Conservation (phyloP, 139 green algal genomes). For the Dunaliella primolecta region DNA sequence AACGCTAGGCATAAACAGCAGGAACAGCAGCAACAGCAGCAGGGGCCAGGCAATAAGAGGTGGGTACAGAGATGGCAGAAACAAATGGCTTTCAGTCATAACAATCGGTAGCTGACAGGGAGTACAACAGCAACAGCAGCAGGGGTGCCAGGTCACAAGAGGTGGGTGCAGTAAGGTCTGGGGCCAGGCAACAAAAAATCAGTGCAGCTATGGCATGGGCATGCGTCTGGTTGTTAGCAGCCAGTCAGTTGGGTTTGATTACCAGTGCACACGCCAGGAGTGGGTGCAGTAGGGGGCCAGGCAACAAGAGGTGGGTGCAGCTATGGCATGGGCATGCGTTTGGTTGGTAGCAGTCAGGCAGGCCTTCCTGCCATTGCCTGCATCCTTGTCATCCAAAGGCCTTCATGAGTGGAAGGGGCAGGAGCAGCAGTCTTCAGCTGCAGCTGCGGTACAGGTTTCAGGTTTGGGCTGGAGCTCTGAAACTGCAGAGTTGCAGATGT, state of each 20-base stretch:
- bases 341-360: neutral
- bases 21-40: conserved; percentile 30
- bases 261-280: neutral
- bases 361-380: too few relatives aligned
- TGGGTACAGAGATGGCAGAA: conserved; percentile 28
- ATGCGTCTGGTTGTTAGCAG: neutral
- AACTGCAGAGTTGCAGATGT: too few relatives aligned
- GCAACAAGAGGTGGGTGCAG: neutral
- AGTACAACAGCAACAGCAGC: neutral
- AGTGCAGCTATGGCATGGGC: neutral
- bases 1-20: conserved; percentile 31
- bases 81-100: too few relatives aligned
- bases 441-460: too few relatives aligned
- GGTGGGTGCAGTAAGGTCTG: neutral
- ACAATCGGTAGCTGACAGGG: too few relatives aligned
- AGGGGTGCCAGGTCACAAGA: neutral
- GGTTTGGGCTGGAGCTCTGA: too few relatives aligned
- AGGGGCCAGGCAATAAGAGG: conserved; percentile 23
- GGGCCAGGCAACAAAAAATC: neutral
- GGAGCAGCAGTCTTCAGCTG: too few relatives aligned
- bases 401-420: too few relatives aligned
- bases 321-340: neutral
- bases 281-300: neutral
- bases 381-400: too few relatives aligned
- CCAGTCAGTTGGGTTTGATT: neutral